Conservation (phyloP, 805 yeast species). For the Cyberlindnera amylophila region DNA sequence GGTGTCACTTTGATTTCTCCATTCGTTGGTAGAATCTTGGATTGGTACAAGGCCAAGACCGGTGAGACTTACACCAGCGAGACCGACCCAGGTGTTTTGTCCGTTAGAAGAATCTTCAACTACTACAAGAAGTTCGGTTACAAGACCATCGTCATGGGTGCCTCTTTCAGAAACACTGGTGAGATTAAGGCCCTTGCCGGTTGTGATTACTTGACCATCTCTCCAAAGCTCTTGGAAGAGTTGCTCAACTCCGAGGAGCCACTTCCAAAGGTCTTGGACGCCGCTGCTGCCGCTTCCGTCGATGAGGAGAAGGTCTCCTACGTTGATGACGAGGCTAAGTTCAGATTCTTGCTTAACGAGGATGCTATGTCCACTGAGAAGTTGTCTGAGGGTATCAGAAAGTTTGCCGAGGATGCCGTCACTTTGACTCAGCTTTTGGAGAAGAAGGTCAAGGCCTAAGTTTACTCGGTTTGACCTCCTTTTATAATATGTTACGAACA, state of each 20-base stretch:
- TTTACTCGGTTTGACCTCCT: no score
- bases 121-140: conserved; percentile 97
- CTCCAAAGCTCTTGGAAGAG: conserved; percentile 90
- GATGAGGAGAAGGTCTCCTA: conserved; percentile 69
- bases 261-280: conserved; percentile 80
- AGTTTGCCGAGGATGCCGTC: conserved; percentile 88
- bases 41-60: conserved; percentile 94
- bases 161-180: conserved; percentile 96
- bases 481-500: conserved; percentile 6
- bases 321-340: conserved; percentile 80
- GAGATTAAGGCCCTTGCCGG: conserved; percentile 98
- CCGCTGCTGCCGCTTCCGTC: conserved; percentile 53
- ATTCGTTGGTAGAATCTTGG: conserved; percentile 97
- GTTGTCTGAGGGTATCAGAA: conserved; percentile 96
- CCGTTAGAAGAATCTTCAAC: conserved; percentile 87
- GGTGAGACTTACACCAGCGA: conserved; percentile 81
- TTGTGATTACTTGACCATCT: conserved; percentile 90
- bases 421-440: conserved; percentile 69
- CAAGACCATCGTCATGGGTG: conserved; percentile 99
- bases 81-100: conserved; percentile 92
- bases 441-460: conserved; percentile 46
- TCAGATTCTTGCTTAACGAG: conserved; percentile 89
- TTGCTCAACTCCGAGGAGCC: conserved; percentile 71
- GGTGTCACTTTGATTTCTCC: conserved; percentile 94
- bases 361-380: conserved; percentile 99